Evolutionary conservation across 345 rosid species (phyloP).

Genomic region (Populus tremula): DNA sequence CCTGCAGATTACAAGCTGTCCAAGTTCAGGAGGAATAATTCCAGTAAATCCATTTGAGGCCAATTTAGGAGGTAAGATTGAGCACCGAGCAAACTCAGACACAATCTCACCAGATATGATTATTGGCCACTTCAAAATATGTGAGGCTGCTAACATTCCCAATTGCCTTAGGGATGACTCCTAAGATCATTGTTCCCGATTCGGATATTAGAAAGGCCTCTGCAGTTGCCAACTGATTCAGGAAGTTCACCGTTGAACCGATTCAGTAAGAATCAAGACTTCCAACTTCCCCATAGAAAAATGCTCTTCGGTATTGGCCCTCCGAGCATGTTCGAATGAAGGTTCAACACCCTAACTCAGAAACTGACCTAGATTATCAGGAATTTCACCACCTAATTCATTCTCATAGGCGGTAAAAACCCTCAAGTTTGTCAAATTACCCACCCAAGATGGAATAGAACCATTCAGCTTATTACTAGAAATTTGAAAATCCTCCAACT

Average conservation of each 20-base stretch:
- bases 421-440: slow-evolving; percentile 61
- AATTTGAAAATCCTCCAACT: slow-evolving; percentile 70
- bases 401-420: slow-evolving; percentile 84
- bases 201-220: slow-evolving; percentile 69
- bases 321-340: slow-evolving; percentile 80
- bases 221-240: slow-evolving; percentile 63
- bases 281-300: slow-evolving; percentile 73
- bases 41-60: slow-evolving; percentile 88
- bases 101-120: slow-evolving; percentile 80
- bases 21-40: slow-evolving; percentile 61
- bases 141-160: slow-evolving; percentile 85
- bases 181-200: slow-evolving; percentile 82
- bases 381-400: slow-evolving; percentile 58
- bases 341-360: slow-evolving; percentile 72
- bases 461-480: slow-evolving; percentile 75
- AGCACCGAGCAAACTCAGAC: slow-evolving; percentile 67
- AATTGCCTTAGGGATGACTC: slow-evolving; percentile 67
- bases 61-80: slow-evolving; percentile 82
- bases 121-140: slow-evolving; percentile 84
- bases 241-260: slow-evolving; percentile 67
- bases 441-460: slow-evolving; percentile 76
- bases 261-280: slow-evolving; percentile 75
- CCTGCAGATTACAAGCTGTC: slow-evolving; percentile 79
- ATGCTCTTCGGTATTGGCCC: slow-evolving; percentile 76
- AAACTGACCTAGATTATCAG: slow-evolving; percentile 60